These are phyloP conservation scores for apple (Malus domestica) DNA, from an alignment of 306 rosid genomes.

Conservation along the genomic window ASM211411v1 NC_041794.1:29520001-29520500, in stretches of 20 bases:
- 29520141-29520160: conserved; percentile 4
- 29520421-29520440: conserved; percentile 16
- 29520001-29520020: too few relatives aligned
- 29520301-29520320: conserved; percentile 73
- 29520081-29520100: conserved; percentile 90
- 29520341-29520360: conserved; percentile 60
- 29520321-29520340: conserved; percentile 58
- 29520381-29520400: conserved; percentile 74
- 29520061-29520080: conserved; percentile 49
- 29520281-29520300: conserved; percentile 73
- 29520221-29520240: conserved; percentile 4
- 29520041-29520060: too few relatives aligned
- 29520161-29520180: background rate
- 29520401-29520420: conserved; percentile 74
- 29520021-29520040: too few relatives aligned
- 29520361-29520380: conserved; percentile 64
- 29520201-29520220: background rate
- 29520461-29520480: too few relatives aligned
- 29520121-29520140: conserved; percentile 60
- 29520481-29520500: too few relatives aligned
- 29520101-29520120: conserved; percentile 81
- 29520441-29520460: background rate
- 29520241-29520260: conserved; percentile 61
- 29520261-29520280: conserved; percentile 69
- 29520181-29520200: background rate